Base-by-base conservation (phyloP, 129 eudicot species). In the Flaveria robusta region DNA sequence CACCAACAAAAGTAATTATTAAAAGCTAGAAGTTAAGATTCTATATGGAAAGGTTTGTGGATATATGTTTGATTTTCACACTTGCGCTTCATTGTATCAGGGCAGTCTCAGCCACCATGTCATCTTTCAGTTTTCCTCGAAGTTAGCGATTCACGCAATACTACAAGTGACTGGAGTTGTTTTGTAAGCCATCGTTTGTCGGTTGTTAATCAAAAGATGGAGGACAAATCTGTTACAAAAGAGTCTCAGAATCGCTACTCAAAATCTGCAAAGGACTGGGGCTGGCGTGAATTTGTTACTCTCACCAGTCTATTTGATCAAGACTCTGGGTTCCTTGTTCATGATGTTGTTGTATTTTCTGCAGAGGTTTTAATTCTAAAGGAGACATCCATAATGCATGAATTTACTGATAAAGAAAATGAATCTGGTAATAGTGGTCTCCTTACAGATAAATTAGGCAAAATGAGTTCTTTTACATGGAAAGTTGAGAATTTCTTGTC, bases 41-140 rank as follows among this genome's bases (percentile, higher is more conserved):
- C 49, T 59, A 22, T 50, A 20, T 63, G 27, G 51, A 56, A 77
- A 77, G 69, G 31, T 67, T 20, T 37, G 14, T 71, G 64, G 67
- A 63, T 20, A 39, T 64, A 52, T 24, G 76, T 76, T 71, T 74
- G 81, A 85, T 69, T 58, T 54, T 72, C 69, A 73, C 74, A 72
- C 78, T 79, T 75, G 54, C 82, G 88, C 74, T 88, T 90, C 72
- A 64, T 83, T 84, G 87, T 87, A 82, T 76, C 98, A 94, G 98
- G 98, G 89, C 98, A 94, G 92, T 94, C 98, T 83, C 98, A 94
- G 83, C 98, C 98, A 80, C 98, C 98, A 51, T 94, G 98, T 70
- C 96, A 94, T 88, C 98, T 94, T 78, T 94, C 98, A 63, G 98
- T 94, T 60, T 94, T 94, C 74, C 98, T 94, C 42, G 98, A 94